Conservation (phyloP, 2,329 filamentous ascomycete species). For the Nothomitra cinnamomea region DNA sequence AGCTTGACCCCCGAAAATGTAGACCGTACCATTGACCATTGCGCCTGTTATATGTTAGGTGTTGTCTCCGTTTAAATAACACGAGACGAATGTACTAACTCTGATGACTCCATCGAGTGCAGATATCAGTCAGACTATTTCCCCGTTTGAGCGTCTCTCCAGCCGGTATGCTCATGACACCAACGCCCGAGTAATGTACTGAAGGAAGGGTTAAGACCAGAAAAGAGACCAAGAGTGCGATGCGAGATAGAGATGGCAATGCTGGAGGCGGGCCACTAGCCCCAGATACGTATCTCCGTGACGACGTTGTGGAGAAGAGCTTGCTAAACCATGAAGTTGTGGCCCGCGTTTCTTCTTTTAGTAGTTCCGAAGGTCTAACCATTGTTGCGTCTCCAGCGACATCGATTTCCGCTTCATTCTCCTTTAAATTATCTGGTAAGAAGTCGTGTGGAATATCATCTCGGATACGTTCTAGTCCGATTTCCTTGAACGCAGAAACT, state of each 20-base stretch:
- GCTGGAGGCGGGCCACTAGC: not conserved
- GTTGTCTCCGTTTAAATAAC: not conserved
- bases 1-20: conserved; percentile 57
- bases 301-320: not conserved
- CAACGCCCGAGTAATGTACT: conserved; percentile 7
- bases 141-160: conserved; percentile 3
- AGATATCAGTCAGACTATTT: conserved; percentile 31
- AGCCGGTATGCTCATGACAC: conserved; percentile 7
- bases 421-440: not conserved
- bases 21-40: conserved; percentile 56
- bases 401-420: not conserved
- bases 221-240: conserved; percentile 8
- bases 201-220: conserved; percentile 9
- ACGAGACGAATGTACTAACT: conserved; percentile 20
- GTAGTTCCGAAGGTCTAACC: not conserved
- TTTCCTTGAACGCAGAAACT: conserved; percentile 10
- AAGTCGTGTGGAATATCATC: not conserved
- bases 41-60: conserved; percentile 29
- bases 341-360: not conserved
- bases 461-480: conserved; percentile 6
- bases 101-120: conserved; percentile 49
- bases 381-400: not conserved
- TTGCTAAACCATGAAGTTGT: not conserved
- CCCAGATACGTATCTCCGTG: not conserved
- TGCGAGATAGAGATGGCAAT: conserved; percentile 5